A percentile compares a stretch with the other conserved stretches of the same genome.
Conservation (phyloP, 352 stramenopile genomes). For the Lagenidium giganteum region DNA sequence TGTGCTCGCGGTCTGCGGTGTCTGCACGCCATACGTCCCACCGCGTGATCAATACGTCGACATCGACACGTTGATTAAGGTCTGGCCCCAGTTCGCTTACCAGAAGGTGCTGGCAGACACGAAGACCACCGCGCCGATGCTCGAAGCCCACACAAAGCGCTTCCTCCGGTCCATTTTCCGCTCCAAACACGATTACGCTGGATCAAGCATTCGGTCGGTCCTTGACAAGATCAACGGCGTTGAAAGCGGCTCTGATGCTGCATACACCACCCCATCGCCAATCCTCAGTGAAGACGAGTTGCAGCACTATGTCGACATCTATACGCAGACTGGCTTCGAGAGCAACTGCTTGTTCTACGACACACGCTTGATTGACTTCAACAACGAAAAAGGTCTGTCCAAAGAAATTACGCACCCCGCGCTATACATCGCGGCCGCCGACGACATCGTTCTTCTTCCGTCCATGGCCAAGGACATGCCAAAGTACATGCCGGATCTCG, state of each 20-base stretch:
- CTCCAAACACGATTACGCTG: too few species aligned
- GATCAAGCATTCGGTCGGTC: too few species aligned
- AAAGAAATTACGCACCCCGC: conserved; percentile 33
- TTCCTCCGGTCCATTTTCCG: conserved; percentile 52
- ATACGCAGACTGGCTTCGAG: conserved; percentile 46
- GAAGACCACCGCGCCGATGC: conserved; percentile 27
- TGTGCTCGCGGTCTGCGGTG: conserved; percentile 39
- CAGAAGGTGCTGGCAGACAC: conserved; percentile 47
- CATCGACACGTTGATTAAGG: conserved; percentile 36
- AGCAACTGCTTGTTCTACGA: conserved; percentile 55
- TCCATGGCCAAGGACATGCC: conserved; percentile 56
- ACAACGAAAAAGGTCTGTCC: conserved; percentile 26
- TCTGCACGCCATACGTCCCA: conserved; percentile 72
- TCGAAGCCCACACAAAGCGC: conserved; percentile 33
- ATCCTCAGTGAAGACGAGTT: conserved; percentile 51
- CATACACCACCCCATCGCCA: conserved; percentile 30
- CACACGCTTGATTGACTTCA: conserved; percentile 55
- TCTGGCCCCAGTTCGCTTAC: conserved; percentile 58
- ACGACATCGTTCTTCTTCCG: conserved; percentile 50
- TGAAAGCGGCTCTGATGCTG: conserved; percentile 20
- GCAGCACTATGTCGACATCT: conserved; percentile 58
- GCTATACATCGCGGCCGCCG: conserved; percentile 55
- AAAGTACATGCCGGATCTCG: conserved; percentile 37
- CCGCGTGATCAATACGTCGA: conserved; percentile 28
- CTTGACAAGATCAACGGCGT: conserved; percentile 29